Evolutionary conservation across 805 yeast genomes (phyloP).

Genomic region (Barnettozyma botsteinii): DNA sequence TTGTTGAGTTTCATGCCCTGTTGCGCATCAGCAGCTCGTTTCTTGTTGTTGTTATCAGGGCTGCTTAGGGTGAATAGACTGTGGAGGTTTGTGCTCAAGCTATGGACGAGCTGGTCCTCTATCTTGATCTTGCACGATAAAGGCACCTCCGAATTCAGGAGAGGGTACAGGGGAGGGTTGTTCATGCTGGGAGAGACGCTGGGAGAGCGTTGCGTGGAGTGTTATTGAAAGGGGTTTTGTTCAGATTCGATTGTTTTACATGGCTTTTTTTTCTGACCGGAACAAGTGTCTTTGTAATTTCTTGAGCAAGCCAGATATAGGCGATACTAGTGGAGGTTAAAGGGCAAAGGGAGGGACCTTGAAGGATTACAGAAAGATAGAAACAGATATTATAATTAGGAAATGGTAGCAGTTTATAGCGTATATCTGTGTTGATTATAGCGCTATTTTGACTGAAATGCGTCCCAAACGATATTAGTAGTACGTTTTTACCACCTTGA

Average conservation of each 20-base stretch:
- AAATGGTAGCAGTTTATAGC: too few relatives aligned
- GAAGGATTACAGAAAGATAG: too few relatives aligned
- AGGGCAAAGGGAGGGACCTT: too few relatives aligned
- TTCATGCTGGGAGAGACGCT: not conserved
- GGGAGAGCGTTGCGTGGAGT: not conserved
- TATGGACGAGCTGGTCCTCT: constrained; percentile 10
- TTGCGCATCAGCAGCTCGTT: constrained; percentile 21
- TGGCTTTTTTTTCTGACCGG: not conserved
- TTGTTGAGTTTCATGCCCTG: constrained; percentile 5
- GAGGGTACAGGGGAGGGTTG: constrained; percentile 22
- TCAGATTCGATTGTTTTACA: not conserved
- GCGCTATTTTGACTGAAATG: too few relatives aligned
- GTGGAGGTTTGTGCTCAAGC: constrained; percentile 5
- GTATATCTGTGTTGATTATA: too few relatives aligned
- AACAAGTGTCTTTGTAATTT: not conserved
- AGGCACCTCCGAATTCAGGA: constrained; percentile 17
- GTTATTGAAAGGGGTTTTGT: not conserved
- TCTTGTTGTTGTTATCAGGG: constrained; percentile 10
- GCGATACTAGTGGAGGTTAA: too few relatives aligned
- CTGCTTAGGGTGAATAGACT: constrained; percentile 1
- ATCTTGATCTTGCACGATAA: constrained; percentile 16
- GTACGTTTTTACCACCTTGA: too few relatives aligned
- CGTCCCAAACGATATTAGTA: too few relatives aligned
- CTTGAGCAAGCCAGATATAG: not conserved
- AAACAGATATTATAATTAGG: too few relatives aligned